Percentiles rank a stretch among this genome's conserved stretches.
These are phyloP conservation scores for Malassezia sp. DNA, from an alignment of 1,284 basidiomycete species.

Conservation along the genomic window DNA sequence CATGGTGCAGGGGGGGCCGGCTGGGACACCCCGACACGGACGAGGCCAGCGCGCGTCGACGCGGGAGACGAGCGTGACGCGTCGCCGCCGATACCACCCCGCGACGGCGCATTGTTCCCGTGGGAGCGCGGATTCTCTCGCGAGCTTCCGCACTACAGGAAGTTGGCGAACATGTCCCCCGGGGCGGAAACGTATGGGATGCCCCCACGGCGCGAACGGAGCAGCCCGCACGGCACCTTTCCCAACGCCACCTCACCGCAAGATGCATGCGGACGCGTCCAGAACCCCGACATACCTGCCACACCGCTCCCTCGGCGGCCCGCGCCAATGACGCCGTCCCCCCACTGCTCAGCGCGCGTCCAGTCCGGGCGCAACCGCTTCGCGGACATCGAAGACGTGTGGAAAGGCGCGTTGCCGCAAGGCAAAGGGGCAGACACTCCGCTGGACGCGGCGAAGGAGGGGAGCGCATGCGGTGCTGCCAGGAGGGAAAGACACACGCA, in stretches of 20 bases:
- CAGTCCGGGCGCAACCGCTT: conserved; percentile 7
- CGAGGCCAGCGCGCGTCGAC: background rate
- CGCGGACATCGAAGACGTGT: conserved; percentile 11
- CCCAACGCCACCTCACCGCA: no score
- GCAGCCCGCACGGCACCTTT: no score
- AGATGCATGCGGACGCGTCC: no score
- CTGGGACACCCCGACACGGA: background rate
- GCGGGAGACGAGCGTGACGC: conserved; percentile 1
- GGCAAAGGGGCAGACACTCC: background rate
- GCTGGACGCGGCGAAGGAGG: no score
- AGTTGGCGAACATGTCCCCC: conserved; percentile 2
- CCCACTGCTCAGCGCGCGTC: conserved; percentile 4
- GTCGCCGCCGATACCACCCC: background rate
- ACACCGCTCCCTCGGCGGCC: background rate
- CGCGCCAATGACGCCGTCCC: background rate
- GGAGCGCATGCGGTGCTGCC: no score
- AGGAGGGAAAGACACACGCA: no score
- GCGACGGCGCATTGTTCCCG: conserved; percentile 1
- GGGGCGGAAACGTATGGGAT: background rate
- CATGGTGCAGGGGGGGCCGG: background rate
- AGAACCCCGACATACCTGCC: no score
- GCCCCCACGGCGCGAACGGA: no score
- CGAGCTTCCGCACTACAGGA: background rate
- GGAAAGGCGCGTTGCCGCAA: conserved; percentile 2
- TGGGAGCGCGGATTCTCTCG: conserved; percentile 5